These are phyloP conservation scores for Letharia lupina DNA, from an alignment of 495 filamentous ascomycete genomes.

Conservation along the genomic window DNA sequence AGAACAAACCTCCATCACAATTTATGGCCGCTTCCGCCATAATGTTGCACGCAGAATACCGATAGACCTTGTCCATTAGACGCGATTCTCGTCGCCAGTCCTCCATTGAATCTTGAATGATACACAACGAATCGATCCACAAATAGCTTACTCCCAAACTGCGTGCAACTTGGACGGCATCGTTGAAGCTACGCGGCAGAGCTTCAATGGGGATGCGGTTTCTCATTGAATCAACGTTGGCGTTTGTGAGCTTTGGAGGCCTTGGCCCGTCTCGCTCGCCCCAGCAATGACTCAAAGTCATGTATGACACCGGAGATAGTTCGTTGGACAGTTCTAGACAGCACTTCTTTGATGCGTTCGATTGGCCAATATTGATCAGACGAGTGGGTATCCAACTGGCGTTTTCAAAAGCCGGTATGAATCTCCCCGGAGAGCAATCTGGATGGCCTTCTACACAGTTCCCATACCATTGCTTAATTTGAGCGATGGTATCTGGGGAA, in stretches of 20 bases:
- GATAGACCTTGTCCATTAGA: slow-evolving; percentile 28
- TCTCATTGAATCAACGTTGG: slow-evolving; percentile 14
- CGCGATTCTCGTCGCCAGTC: slow-evolving; percentile 29
- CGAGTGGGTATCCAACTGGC: neutral
- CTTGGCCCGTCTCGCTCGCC: slow-evolving; percentile 10
- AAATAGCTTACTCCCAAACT: slow-evolving; percentile 24
- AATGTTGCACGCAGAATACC: slow-evolving; percentile 23
- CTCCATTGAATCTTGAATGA: slow-evolving; percentile 24
- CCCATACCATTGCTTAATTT: neutral
- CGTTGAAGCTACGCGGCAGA: slow-evolving; percentile 29
- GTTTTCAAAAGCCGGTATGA: neutral
- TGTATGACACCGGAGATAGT: neutral
- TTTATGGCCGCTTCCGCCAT: slow-evolving; percentile 21
- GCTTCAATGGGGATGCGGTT: slow-evolving; percentile 16
- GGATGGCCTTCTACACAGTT: neutral
- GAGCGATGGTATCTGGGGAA: neutral
- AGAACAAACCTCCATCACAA: slow-evolving; percentile 19
- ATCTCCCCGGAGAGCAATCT: neutral
- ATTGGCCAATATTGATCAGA: neutral
- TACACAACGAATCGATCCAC: slow-evolving; percentile 34
- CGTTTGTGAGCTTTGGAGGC: slow-evolving; percentile 13
- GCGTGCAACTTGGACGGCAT: slow-evolving; percentile 23
- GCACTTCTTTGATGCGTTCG: neutral
- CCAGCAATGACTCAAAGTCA: slow-evolving; percentile 33
- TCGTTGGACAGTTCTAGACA: neutral